These are phyloP conservation scores for Flagelloscypha sp. DNA, from an alignment of 768 basidiomycete genomes.

Conservation along the genomic window DNA sequence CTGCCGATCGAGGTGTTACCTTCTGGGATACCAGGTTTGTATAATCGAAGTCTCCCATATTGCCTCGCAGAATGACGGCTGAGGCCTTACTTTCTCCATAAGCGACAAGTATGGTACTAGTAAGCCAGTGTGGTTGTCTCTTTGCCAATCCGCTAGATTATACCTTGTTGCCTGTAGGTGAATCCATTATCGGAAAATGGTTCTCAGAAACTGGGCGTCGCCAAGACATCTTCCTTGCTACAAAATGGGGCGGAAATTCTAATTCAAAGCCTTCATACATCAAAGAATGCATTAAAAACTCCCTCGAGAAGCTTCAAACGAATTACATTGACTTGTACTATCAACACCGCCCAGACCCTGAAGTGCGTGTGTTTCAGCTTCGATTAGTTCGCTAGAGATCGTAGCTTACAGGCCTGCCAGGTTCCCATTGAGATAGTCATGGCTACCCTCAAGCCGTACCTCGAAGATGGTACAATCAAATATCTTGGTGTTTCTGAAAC, in stretches of 20 bases:
- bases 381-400: constrained; percentile 4
- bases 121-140: no score
- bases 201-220: constrained; percentile 17
- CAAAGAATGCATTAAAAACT: constrained; percentile 18
- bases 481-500: constrained; percentile 29
- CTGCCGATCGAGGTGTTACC: constrained; percentile 16
- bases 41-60: no score
- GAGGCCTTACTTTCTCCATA: no score
- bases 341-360: constrained; percentile 18
- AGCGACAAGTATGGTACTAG: no score
- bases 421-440: constrained; percentile 23
- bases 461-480: constrained; percentile 22
- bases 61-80: no score
- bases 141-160: no score
- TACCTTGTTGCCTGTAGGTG: no score
- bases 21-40: no score
- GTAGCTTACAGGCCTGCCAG: constrained; percentile 18
- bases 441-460: constrained; percentile 27
- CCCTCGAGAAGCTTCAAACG: constrained; percentile 22
- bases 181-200: constrained; percentile 17
- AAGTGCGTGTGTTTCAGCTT: neutral
- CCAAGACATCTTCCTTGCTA: constrained; percentile 19
- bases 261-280: constrained; percentile 24
- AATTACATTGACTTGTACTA: constrained; percentile 25
- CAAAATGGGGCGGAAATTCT: constrained; percentile 19